These are phyloP conservation scores for Yueomyces sp. DNA, from an alignment of 805 yeast genomes.

Conservation along the genomic window DNA sequence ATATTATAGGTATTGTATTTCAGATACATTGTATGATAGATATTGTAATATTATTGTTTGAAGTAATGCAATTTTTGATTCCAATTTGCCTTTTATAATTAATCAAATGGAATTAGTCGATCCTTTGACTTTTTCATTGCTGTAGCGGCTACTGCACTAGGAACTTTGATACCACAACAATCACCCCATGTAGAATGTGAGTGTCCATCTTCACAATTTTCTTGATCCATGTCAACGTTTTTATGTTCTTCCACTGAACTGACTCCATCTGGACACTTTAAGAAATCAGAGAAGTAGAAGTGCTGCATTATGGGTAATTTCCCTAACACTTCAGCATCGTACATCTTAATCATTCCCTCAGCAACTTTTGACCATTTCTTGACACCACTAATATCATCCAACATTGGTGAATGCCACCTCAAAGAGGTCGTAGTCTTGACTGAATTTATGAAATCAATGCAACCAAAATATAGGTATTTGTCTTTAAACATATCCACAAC, in stretches of 20 bases:
- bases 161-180: conserved; percentile 93
- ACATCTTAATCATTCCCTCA: conserved; percentile 94
- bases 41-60: not conserved
- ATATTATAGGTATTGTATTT: not conserved
- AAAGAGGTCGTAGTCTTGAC: conserved; percentile 63
- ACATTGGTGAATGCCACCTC: conserved; percentile 94
- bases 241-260: conserved; percentile 24
- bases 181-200: conserved; percentile 74
- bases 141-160: conserved; percentile 89
- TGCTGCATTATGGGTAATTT: conserved; percentile 93
- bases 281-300: conserved; percentile 64
- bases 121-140: conserved; percentile 26
- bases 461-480: conserved; percentile 75
- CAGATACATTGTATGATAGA: not conserved
- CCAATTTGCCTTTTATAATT: conserved; percentile 1
- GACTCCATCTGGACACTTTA: conserved; percentile 64
- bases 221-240: conserved; percentile 13
- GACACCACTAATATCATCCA: conserved; percentile 88
- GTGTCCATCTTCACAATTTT: conserved; percentile 17
- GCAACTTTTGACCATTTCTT: conserved; percentile 82
- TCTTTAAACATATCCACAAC: conserved; percentile 66
- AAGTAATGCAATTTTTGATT: not conserved
- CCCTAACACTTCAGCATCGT: conserved; percentile 78
- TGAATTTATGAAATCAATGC: conserved; percentile 71
- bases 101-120: conserved; percentile 56